Percentiles rank a stretch among this genome's conserved stretches.
These are phyloP conservation scores for Coffea eugenioides DNA, from an alignment of 257 asterid genomes.

Conservation along the genomic window DNA sequence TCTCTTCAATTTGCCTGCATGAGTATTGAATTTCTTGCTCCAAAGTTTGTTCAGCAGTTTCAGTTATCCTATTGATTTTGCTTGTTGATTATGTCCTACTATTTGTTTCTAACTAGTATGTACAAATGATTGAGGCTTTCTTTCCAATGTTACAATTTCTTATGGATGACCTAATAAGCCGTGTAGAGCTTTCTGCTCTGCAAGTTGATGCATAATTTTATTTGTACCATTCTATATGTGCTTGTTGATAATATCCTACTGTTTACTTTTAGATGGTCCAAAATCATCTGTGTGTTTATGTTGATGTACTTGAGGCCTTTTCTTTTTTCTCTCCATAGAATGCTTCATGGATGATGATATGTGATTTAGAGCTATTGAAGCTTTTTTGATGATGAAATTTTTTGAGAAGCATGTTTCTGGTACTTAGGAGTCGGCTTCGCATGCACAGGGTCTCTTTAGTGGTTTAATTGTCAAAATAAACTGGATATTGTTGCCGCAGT, in stretches of 20 bases:
- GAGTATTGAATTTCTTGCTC: not conserved
- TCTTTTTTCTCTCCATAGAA: not conserved
- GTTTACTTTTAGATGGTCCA: too few species aligned
- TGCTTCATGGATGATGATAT: not conserved
- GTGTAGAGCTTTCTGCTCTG: too few species aligned
- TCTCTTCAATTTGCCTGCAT: not conserved
- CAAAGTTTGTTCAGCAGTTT: not conserved
- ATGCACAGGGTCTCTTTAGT: not conserved
- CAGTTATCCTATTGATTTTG: not conserved
- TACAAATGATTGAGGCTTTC: not conserved
- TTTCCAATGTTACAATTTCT: not conserved
- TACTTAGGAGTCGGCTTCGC: not conserved
- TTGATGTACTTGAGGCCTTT: too few species aligned
- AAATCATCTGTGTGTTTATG: too few species aligned
- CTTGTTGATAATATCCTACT: too few species aligned
- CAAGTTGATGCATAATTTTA: too few species aligned
- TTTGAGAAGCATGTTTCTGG: not conserved
- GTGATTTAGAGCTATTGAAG: not conserved
- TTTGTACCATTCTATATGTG: too few species aligned
- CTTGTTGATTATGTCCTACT: not conserved
- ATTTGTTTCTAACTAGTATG: not conserved
- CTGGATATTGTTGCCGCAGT: not conserved
- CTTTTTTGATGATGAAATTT: not conserved
- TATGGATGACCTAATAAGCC: not conserved
- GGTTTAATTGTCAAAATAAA: not conserved